Conservation (phyloP, 352 stramenopile species). For the Globisporangium mamillatum region DNA sequence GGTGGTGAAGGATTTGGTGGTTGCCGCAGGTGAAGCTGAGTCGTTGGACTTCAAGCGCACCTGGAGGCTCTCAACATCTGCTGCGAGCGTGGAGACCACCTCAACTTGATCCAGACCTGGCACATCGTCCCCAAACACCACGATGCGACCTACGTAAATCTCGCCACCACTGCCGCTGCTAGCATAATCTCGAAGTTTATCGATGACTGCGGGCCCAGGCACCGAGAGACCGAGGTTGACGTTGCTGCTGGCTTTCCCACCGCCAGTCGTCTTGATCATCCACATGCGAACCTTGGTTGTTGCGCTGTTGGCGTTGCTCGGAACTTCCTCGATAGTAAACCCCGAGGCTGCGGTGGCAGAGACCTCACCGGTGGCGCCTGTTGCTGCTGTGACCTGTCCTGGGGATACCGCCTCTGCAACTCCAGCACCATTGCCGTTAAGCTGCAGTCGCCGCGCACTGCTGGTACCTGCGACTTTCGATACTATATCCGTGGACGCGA, state of each 20-base stretch:
- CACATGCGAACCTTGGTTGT: neutral
- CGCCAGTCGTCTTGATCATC: constrained; percentile 6
- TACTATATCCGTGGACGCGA: neutral
- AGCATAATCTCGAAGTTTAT: constrained; percentile 3
- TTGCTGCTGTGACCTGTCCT: neutral
- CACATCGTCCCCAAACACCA: neutral
- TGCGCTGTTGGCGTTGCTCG: neutral
- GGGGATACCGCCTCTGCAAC: neutral
- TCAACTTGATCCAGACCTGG: constrained; percentile 2
- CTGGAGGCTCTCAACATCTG: neutral
- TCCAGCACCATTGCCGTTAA: neutral
- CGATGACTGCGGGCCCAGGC: neutral
- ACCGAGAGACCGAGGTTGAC: neutral
- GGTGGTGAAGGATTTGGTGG: neutral
- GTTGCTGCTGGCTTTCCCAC: neutral
- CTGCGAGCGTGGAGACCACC: neutral
- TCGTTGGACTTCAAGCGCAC: neutral
- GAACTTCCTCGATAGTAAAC: constrained; percentile 1
- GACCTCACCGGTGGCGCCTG: neutral
- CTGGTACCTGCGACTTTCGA: neutral
- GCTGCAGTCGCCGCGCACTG: neutral
- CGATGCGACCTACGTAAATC: neutral
- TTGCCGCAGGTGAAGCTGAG: neutral
- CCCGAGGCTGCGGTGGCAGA: neutral
- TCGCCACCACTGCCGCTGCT: neutral